Percentiles rank a stretch among this genome's conserved stretches.
Evolutionary conservation across 345 rosid species (phyloP).

Genomic region (Lepidium didymum): DNA sequence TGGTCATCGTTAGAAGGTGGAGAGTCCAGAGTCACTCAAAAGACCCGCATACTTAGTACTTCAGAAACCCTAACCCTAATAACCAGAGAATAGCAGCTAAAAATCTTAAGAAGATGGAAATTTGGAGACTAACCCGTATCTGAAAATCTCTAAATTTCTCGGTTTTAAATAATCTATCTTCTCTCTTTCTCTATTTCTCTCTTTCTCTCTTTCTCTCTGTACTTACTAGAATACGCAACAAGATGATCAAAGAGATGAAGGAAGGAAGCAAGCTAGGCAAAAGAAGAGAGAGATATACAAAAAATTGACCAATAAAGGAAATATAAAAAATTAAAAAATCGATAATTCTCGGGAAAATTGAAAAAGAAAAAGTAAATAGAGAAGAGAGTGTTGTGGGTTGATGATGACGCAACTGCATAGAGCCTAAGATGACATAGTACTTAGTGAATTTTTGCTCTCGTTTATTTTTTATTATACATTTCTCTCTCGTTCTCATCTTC

Average conservation of each 20-base stretch:
- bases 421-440: constrained; percentile 43
- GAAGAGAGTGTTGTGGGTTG: constrained; percentile 24
- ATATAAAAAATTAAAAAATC: background rate
- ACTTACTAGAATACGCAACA: constrained; percentile 3
- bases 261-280: background rate
- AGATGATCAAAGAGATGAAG: constrained; percentile 29
- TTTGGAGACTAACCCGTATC: constrained; percentile 26
- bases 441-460: constrained; percentile 21
- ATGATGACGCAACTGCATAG: constrained; percentile 33
- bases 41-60: constrained; percentile 21
- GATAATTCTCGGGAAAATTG: background rate
- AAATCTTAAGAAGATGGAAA: background rate
- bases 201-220: too few relatives aligned
- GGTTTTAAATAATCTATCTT: background rate
- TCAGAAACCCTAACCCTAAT: constrained; percentile 28
- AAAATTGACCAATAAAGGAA: constrained; percentile 27
- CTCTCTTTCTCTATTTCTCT: background rate
- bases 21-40: constrained; percentile 32
- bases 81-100: background rate
- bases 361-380: constrained; percentile 5
- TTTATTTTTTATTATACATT: constrained; percentile 19
- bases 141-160: background rate
- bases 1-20: constrained; percentile 18
- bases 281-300: constrained; percentile 5
- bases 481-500: constrained; percentile 42